Base-by-base conservation (phyloP, 139 green algal genomes). In the Yamagishiella unicocca region DNA sequence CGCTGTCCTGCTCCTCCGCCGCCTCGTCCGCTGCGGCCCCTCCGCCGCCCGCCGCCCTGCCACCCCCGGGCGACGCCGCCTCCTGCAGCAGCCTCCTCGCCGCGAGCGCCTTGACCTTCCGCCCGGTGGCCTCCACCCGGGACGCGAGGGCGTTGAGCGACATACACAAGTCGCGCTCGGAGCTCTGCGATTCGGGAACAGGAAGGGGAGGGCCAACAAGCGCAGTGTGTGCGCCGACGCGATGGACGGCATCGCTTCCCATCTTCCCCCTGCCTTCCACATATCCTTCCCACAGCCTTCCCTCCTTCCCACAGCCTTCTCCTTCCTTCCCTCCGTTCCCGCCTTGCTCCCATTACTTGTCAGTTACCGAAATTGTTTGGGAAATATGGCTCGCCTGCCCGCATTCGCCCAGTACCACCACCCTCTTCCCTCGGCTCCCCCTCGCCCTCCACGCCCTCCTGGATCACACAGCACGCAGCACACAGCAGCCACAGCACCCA, bases 141-240 rank as follows among this genome's bases (percentile, higher is more conserved):
- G 31, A 3, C 0, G 94, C 93, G 21, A 94, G 88, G 25, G 90
- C 92, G 81, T 96, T 95, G 42, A 96, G 92, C 29, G 58, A 53
- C n/a, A 73, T 74, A 84, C 95, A 97, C 42, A 95, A 88, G 45
- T 93, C 90, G 8, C 95, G 90, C 91, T 97, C 95, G 6, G 75
- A 55, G 12, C 87, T 88, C 93, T 96, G 94, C 6, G 50, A 12
- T 12, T 17, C 12, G 50, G 17, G 17, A 58, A 17, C 14, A 17
- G 50, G 50, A 17, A 17, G 50, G 50, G 50, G 50, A 12, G 17
- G 50, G 50, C 50, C 50, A 25, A 17, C 50, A 58, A 58, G 17
- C 14, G 50, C 50, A 58, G 17, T 17, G 50, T n/a, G n/a, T n/a
- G n/a, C n/a, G n/a, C n/a, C n/a, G n/a, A n/a, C n/a, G n/a, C n/a